Base-by-base conservation (phyloP, 805 yeast genomes). In the Jamesozyma hellenica region DNA sequence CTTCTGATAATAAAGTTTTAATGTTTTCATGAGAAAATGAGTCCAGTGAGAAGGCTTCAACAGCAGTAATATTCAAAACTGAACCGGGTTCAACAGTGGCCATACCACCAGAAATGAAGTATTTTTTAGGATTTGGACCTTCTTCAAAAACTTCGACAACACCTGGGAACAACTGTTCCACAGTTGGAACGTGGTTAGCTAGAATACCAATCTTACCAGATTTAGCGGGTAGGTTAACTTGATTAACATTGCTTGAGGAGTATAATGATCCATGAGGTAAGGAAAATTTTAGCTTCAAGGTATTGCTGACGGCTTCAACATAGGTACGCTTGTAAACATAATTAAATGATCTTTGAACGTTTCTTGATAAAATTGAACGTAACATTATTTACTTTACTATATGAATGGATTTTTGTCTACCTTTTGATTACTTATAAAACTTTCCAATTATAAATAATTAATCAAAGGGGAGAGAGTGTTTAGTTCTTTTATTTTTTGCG, bases 41-140 rank as follows among this genome's bases (percentile, higher is more conserved):
- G 49, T 86, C 90, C 55, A 92, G 74, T 60, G 92, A 84, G 71
- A 77, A 85, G 33, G 97, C 98, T 72, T 92, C 98, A 56, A 86
- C 82, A 49, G 96, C 88, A 60, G 92, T 82, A 65, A 92, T 81
- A 60, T 84, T 78, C 63, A 92, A 74, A 54, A 81, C 74, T 52
- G 95, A 87, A 59, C 85, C 94, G 67, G 96, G 96, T 65, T 84
- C 88, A 50, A 92, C 94, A 42, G 95, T 77, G 45, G 96, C 97
- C 58, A 90, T 83, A 53, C 98, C 98, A 51, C 97, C 97, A 47
- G 94, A 77, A 51, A 90, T 87, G 56, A 90, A 92, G 73, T 66
- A 90, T 67, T 83, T 85, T 66, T 75, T 71, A 62, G 76, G 70
- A 64, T 74, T 70, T 62, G 75, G 70, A 49, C 82, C 65, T 41